Conservation (phyloP, 192 early-diverging fungal genomes). For the Backusella morwellensis region DNA sequence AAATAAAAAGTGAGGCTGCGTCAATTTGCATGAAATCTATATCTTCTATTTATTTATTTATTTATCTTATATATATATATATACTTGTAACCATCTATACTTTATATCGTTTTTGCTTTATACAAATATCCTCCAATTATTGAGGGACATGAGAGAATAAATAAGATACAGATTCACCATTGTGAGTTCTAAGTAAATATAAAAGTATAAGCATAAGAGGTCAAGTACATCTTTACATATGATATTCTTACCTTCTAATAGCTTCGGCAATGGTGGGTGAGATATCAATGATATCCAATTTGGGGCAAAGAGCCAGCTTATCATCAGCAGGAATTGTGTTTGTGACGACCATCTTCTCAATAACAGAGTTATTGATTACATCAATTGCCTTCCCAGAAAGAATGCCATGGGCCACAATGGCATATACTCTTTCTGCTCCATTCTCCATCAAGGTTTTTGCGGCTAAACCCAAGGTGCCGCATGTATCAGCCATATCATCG, state of each 20-base stretch:
- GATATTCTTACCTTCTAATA: constrained; percentile 42
- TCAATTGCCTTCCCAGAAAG: constrained; percentile 91
- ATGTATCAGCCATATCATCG: constrained; percentile 98
- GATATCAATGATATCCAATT: constrained; percentile 81
- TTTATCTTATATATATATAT: neutral
- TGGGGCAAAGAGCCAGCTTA: constrained; percentile 69
- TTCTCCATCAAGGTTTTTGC: constrained; percentile 85
- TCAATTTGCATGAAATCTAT: neutral
- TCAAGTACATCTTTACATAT: neutral
- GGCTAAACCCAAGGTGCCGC: constrained; percentile 84
- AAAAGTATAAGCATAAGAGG: neutral
- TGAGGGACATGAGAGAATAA: constrained; percentile 47
- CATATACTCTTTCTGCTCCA: constrained; percentile 88
- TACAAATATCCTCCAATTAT: constrained; percentile 1
- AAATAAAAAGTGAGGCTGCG: neutral
- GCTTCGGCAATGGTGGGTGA: constrained; percentile 74
- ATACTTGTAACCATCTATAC: neutral
- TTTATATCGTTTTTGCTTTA: neutral
- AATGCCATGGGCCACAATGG: constrained; percentile 94
- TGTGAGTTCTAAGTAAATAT: constrained; percentile 51
- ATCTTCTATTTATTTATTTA: neutral
- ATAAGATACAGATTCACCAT: constrained; percentile 67
- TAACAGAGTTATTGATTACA: constrained; percentile 73
- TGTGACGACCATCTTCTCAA: constrained; percentile 75
- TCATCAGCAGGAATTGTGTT: constrained; percentile 82